These are phyloP conservation scores for Triticum monococcum DNA, from an alignment of 176 grass and related monocot species.

Conservation along the genomic window DNA sequence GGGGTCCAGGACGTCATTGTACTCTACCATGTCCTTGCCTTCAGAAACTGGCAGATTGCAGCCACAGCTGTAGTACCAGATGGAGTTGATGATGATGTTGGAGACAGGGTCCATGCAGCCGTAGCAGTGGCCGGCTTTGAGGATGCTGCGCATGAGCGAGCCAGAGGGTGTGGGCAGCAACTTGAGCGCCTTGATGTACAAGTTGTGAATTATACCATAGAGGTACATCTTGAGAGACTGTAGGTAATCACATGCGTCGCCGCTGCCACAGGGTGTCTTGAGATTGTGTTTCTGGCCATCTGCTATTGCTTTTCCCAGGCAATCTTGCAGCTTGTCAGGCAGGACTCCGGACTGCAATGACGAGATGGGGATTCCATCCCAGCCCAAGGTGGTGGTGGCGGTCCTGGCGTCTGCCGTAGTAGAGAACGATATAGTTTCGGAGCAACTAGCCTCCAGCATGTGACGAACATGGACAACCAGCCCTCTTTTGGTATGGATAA, in stretches of 20 bases:
- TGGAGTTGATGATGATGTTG: constrained; percentile 12
- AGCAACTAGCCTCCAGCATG: not conserved
- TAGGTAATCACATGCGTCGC: not conserved
- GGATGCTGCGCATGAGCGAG: not conserved
- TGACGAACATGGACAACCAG: not conserved
- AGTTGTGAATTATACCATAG: not conserved
- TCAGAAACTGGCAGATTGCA: not conserved
- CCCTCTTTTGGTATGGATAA: not conserved
- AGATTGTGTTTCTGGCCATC: not conserved
- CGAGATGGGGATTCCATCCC: not conserved
- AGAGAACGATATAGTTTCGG: not conserved
- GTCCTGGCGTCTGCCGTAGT: not conserved
- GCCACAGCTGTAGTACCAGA: not conserved
- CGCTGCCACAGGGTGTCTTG: not conserved
- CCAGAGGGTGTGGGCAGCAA: not conserved
- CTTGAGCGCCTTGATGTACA: not conserved
- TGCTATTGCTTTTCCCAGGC: not conserved
- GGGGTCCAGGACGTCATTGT: not conserved
- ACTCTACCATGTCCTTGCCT: not conserved
- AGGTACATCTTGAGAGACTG: not conserved
- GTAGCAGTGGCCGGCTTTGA: not conserved
- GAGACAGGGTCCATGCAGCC: not conserved
- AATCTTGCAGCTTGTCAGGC: not conserved
- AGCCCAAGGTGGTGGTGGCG: not conserved
- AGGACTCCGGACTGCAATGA: not conserved